These are phyloP conservation scores for Tripterygium wilfordii DNA, from an alignment of 177 flowering plant species.

Conservation along the genomic window DNA sequence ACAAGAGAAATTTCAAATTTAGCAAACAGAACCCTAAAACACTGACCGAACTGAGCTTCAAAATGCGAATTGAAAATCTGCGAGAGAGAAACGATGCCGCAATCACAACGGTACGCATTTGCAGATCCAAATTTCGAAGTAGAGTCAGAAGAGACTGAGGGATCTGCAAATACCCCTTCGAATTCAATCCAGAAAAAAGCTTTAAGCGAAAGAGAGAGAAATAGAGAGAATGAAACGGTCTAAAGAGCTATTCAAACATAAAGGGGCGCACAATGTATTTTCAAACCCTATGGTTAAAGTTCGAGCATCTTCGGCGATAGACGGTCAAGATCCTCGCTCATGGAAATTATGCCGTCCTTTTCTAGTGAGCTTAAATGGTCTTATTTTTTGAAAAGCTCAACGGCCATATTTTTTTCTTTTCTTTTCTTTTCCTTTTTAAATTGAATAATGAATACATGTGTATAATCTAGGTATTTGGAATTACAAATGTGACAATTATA, in stretches of 20 bases:
- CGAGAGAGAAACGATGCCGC: constrained; percentile 2
- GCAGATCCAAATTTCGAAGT: constrained; percentile 11
- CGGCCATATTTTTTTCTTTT: neutral
- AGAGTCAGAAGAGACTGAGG: constrained; percentile 1
- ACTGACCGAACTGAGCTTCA: constrained; percentile 19
- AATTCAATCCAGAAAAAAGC: neutral
- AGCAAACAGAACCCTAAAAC: constrained; percentile 2
- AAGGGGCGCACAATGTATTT: constrained; percentile 21
- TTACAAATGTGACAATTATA: no score
- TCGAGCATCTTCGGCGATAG: neutral
- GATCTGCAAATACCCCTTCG: constrained; percentile 13
- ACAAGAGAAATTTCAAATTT: no score
- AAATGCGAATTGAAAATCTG: neutral
- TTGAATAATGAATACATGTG: no score
- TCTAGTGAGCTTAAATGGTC: neutral
- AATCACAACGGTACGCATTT: constrained; percentile 16
- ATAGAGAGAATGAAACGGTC: constrained; percentile 22
- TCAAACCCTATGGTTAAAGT: constrained; percentile 27
- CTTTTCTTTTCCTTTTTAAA: neutral
- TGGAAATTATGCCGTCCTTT: neutral
- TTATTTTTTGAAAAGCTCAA: neutral
- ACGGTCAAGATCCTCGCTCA: neutral
- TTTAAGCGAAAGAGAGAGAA: constrained; percentile 8
- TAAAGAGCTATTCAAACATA: constrained; percentile 20
- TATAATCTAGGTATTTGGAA: no score